Conservation (phyloP, 2,329 filamentous ascomycete species). For the Claviceps purpurea region DNA sequence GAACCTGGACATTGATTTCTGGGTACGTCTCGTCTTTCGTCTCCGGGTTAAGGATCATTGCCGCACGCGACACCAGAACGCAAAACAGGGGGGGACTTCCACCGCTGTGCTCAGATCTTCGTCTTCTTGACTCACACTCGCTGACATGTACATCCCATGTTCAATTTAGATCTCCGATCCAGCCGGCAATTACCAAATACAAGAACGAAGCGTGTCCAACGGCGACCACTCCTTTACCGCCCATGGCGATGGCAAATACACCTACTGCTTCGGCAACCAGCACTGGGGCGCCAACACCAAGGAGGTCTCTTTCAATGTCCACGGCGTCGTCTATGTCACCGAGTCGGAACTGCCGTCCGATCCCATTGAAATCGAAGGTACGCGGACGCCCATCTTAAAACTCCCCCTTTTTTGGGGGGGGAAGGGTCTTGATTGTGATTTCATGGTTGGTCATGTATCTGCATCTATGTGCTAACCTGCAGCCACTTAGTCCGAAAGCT, state of each 20-base stretch:
- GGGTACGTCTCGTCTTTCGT: constrained; percentile 46
- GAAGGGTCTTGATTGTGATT: too few relatives aligned
- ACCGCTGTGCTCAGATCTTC: background rate
- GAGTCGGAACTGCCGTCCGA: constrained; percentile 75
- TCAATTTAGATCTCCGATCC: constrained; percentile 63
- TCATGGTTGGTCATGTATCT: too few relatives aligned
- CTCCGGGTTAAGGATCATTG: background rate
- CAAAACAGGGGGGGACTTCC: background rate
- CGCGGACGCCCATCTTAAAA: constrained; percentile 8
- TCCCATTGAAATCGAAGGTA: constrained; percentile 83
- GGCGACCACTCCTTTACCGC: constrained; percentile 91
- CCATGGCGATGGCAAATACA: constrained; percentile 71
- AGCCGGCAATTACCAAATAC: constrained; percentile 57
- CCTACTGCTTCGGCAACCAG: constrained; percentile 99
- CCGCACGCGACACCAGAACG: background rate
- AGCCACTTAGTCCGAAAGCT: constrained; percentile 55
- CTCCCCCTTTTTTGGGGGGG: background rate
- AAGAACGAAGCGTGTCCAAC: constrained; percentile 69
- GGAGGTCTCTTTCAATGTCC: constrained; percentile 98
- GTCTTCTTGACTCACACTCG: background rate
- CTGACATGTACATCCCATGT: background rate
- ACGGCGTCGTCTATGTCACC: constrained; percentile 93
- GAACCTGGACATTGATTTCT: constrained; percentile 95
- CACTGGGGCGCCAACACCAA: constrained; percentile 93
- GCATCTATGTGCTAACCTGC: constrained; percentile 4